These are phyloP conservation scores for Sclerotiophoma versabilis DNA, from an alignment of 2,329 filamentous ascomycete species.

Conservation along the genomic window DNA sequence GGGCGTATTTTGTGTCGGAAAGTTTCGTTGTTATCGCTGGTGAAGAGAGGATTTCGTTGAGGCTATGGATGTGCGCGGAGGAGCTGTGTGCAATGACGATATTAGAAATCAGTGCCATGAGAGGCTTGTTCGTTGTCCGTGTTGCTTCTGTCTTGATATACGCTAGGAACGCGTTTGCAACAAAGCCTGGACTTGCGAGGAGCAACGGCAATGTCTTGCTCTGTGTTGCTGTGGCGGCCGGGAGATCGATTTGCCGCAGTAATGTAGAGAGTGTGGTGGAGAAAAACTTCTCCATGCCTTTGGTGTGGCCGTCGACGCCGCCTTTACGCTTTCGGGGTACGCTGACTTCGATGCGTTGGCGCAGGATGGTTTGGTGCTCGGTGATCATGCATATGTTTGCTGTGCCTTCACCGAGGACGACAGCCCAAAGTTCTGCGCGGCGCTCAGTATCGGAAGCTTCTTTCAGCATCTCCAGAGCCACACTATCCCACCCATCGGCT, in stretches of 20 bases:
- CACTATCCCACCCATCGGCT: conserved; percentile 82
- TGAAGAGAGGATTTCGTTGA: conserved; percentile 86
- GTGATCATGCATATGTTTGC: conserved; percentile 86
- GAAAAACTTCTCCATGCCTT: conserved; percentile 80
- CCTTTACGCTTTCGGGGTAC: conserved; percentile 73
- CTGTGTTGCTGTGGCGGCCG: conserved; percentile 9
- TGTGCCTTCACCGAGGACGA: conserved; percentile 90
- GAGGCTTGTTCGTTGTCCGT: conserved; percentile 73
- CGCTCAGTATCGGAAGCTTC: conserved; percentile 82
- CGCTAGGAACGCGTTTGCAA: conserved; percentile 79
- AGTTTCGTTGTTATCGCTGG: conserved; percentile 79
- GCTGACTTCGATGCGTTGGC: conserved; percentile 71
- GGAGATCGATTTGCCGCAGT: conserved; percentile 78
- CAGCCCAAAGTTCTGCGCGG: conserved; percentile 82
- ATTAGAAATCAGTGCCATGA: conserved; percentile 68
- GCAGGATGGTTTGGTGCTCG: conserved; percentile 77
- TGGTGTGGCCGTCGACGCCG: conserved; percentile 67
- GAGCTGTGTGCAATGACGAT: conserved; percentile 80
- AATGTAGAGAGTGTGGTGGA: conserved; percentile 78
- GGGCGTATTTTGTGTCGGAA: conserved; percentile 85
- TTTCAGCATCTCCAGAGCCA: conserved; percentile 77
- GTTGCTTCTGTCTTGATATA: conserved; percentile 71
- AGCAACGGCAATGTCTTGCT: conserved; percentile 67
- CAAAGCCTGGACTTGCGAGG: conserved; percentile 88
- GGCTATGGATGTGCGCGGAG: conserved; percentile 83